A percentile compares a stretch with the other conserved stretches of the same genome.
Evolutionary conservation across 208 protist species (phyloP).

Genomic region (Leishmania amazonensis): DNA sequence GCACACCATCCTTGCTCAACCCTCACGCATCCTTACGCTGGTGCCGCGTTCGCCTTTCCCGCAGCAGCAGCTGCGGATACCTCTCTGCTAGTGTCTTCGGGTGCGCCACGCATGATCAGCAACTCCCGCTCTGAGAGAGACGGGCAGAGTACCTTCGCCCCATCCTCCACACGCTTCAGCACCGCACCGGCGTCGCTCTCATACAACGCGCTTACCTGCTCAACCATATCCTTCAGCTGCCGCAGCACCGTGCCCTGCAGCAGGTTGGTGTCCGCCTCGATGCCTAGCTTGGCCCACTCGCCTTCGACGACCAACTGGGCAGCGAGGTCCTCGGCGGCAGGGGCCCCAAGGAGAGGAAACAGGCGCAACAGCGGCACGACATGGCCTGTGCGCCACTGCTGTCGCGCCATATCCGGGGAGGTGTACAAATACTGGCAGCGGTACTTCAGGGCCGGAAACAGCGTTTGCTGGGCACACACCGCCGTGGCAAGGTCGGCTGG

Average conservation of each 20-base stretch:
- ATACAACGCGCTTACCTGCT: slow-evolving; percentile 63
- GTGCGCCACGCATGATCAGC: slow-evolving; percentile 18
- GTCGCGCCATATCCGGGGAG: slow-evolving; percentile 75
- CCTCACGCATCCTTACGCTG: background rate
- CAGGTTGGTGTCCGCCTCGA: slow-evolving; percentile 57
- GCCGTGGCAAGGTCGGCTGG: slow-evolving; percentile 63
- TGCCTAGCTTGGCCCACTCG: slow-evolving; percentile 65
- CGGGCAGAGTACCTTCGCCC: slow-evolving; percentile 56
- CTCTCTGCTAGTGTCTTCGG: slow-evolving; percentile 8
- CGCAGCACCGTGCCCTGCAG: slow-evolving; percentile 70
- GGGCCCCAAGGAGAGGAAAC: slow-evolving; percentile 70
- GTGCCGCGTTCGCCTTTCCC: background rate
- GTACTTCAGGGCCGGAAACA: slow-evolving; percentile 87
- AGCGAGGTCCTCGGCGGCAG: slow-evolving; percentile 77
- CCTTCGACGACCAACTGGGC: slow-evolving; percentile 80
- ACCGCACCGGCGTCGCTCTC: slow-evolving; percentile 60
- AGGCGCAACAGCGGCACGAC: slow-evolving; percentile 85
- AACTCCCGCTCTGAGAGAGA: slow-evolving; percentile 59
- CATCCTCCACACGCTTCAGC: slow-evolving; percentile 71
- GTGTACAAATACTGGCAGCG: slow-evolving; percentile 82
- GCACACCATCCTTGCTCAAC: background rate
- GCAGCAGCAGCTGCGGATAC: slow-evolving; percentile 3
- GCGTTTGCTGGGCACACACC: slow-evolving; percentile 71
- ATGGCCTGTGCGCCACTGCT: slow-evolving; percentile 79
- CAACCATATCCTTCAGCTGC: slow-evolving; percentile 55